Base-by-base conservation (phyloP, 441 rosid species). In the Mallotus repandus region DNA sequence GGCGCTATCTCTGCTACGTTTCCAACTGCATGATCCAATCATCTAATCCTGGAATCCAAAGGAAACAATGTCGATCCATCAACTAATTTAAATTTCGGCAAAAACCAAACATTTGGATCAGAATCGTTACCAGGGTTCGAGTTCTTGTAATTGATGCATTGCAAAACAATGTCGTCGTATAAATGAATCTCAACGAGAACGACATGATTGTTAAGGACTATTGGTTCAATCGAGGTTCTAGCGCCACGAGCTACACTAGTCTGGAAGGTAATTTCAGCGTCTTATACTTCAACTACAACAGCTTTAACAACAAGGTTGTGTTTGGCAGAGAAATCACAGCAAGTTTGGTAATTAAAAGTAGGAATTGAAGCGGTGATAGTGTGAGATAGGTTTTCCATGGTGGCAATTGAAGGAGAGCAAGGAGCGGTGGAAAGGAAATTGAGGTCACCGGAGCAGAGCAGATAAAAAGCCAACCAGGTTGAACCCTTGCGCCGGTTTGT, bases 21-120 rank as follows among this genome's bases (percentile, higher is more conserved):
- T 2, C 99, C 99, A 3, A 92, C 99, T 12, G 96, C 97, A 65
- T 94, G 99, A 71, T 94, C 99, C 12, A 92, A 86, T 56, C 94
- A 76, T 15, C 88, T 73, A 66, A 94, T 84, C 3, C 97, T 97
- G 73, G 80, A 94, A 65, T 92, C 98, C 63, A 89, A 12, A 10
- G 89, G 95, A 46, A 80, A 89, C 45, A 95, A 86, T 4, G 87
- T 77, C 41, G 78, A 41, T 66, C 78, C 92, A 14, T 82, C 93
- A 8, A 81, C 59, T 0, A 77, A 38, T 54, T 91, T 93, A 56
- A 94, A 94, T 10, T 89, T 83, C 0, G 99, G 99, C 25, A 92
- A 70, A 84, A 94, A 93, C 74, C 38, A 35, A 35, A 35, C 38
- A 35, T 35, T 4, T 35, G 38, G 38, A 35, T 35, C 38, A 35